phyloP scores from a whole-genome alignment of 306 rosid genomes.

The Vigna mungo region DNA sequence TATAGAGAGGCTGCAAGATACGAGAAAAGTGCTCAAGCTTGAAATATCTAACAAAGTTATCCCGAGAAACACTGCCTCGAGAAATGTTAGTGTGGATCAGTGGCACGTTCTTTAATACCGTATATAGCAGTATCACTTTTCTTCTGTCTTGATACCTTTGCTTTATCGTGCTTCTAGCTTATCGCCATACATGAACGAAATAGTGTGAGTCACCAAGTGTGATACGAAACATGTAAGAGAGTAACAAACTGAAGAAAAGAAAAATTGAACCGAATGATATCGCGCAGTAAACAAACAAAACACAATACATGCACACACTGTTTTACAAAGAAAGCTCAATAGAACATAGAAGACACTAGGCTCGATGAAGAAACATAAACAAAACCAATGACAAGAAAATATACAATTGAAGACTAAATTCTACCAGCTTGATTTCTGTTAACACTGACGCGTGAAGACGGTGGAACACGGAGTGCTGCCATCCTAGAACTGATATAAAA shows the following conservation, averaged over 20 bases:
- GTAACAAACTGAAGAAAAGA: neutral
- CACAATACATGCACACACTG: slow-evolving; percentile 4
- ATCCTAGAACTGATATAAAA: neutral
- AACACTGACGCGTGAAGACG: neutral
- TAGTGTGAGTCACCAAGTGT: neutral
- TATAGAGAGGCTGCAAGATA: neutral
- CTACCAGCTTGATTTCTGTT: neutral
- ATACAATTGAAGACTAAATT: slow-evolving; percentile 17
- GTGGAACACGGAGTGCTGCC: neutral
- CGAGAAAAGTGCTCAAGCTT: neutral
- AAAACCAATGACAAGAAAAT: slow-evolving; percentile 20
- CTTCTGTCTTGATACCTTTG: slow-evolving; percentile 16
- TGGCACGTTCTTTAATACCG: slow-evolving; percentile 14
- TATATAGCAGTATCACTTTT: slow-evolving; percentile 6
- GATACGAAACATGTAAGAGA: neutral
- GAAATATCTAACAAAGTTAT: neutral
- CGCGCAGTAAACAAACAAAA: neutral
- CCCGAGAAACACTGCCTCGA: slow-evolving; percentile 17
- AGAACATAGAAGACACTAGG: neutral
- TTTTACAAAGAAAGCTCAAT: slow-evolving; percentile 9
- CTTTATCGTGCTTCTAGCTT: slow-evolving; percentile 5
- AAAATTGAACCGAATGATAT: neutral
- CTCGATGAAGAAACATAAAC: neutral
- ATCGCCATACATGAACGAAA: slow-evolving; percentile 6
- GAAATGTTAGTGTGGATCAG: neutral